Conservation (phyloP, 2,329 filamentous ascomycete species). For the Sporothrix dimorphospora region DNA sequence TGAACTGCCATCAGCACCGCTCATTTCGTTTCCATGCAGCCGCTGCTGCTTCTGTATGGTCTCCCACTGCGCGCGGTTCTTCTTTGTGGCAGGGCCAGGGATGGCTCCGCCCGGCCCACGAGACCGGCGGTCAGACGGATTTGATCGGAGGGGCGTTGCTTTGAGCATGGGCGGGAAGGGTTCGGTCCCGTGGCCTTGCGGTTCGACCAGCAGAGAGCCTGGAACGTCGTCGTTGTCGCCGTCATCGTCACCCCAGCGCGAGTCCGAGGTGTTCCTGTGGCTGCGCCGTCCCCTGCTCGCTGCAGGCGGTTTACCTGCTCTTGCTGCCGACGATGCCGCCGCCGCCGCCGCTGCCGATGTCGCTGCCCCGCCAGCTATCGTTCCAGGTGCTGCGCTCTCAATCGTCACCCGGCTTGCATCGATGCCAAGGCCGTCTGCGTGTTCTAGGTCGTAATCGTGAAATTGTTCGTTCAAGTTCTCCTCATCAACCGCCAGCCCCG, state of each 20-base stretch:
- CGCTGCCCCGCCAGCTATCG: neutral
- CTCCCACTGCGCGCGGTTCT: slow-evolving; percentile 58
- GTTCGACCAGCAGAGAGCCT: slow-evolving; percentile 64
- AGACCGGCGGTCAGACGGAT: slow-evolving; percentile 19
- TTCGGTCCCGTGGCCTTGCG: slow-evolving; percentile 26
- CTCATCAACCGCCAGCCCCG: slow-evolving; percentile 53
- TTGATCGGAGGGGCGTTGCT: slow-evolving; percentile 34
- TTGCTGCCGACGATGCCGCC: neutral
- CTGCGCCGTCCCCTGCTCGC: neutral
- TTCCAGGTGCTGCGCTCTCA: slow-evolving; percentile 14
- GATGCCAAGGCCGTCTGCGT: slow-evolving; percentile 47
- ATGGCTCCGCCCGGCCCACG: slow-evolving; percentile 37
- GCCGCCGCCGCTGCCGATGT: neutral
- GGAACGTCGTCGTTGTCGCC: slow-evolving; percentile 66
- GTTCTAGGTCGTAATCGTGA: slow-evolving; percentile 53
- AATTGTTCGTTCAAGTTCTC: slow-evolving; percentile 58
- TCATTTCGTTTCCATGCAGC: slow-evolving; percentile 48
- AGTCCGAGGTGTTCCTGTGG: neutral
- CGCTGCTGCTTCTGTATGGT: slow-evolving; percentile 55
- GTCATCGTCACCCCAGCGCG: slow-evolving; percentile 50
- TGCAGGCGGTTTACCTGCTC: neutral
- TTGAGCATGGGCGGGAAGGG: slow-evolving; percentile 34
- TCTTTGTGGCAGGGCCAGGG: slow-evolving; percentile 49
- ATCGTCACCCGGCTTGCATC: slow-evolving; percentile 53
- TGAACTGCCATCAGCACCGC: slow-evolving; percentile 33